These are phyloP conservation scores for Amanita rubescens DNA, from an alignment of 768 basidiomycete species.

Conservation along the genomic window DNA sequence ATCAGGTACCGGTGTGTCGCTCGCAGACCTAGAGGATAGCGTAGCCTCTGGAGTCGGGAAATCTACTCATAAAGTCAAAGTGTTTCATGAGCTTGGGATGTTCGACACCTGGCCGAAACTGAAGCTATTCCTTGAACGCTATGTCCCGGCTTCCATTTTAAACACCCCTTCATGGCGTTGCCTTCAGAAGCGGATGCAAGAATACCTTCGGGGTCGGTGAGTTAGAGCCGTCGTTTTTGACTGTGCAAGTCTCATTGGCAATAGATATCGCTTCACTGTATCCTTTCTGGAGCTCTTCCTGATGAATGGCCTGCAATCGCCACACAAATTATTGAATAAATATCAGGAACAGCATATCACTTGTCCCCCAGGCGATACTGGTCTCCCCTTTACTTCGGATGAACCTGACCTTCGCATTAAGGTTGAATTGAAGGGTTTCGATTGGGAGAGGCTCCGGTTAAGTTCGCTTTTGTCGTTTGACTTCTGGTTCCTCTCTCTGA, in stretches of 20 bases:
- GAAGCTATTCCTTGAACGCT: slow-evolving; percentile 8
- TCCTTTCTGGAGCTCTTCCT: slow-evolving; percentile 15
- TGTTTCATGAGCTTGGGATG: slow-evolving; percentile 13
- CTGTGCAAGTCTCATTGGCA: slow-evolving; percentile 7
- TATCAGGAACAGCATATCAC: background rate
- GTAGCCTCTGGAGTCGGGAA: background rate
- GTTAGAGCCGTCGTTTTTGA: slow-evolving; percentile 4
- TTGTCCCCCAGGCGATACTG: slow-evolving; percentile 5
- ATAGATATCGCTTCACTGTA: slow-evolving; percentile 1
- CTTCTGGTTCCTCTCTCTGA: slow-evolving; percentile 5
- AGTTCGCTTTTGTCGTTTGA: slow-evolving; percentile 4
- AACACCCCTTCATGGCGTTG: slow-evolving; percentile 4
- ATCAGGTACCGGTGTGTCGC: slow-evolving; percentile 10
- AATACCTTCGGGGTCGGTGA: slow-evolving; percentile 11
- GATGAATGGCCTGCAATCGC: slow-evolving; percentile 15
- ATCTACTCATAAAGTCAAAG: background rate
- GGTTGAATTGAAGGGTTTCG: slow-evolving; percentile 5
- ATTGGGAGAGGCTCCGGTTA: slow-evolving; percentile 9
- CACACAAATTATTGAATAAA: slow-evolving; percentile 11
- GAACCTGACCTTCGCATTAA: slow-evolving; percentile 1
- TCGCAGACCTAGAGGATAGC: slow-evolving; percentile 11
- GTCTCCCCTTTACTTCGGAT: slow-evolving; percentile 3
- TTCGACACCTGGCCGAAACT: slow-evolving; percentile 5
- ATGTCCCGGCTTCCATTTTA: slow-evolving; percentile 11
- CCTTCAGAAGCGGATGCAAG: slow-evolving; percentile 8